Evolutionary conservation across 306 rosid genomes (phyloP).

Genomic region (Cyamopsis tetragonoloba): DNA sequence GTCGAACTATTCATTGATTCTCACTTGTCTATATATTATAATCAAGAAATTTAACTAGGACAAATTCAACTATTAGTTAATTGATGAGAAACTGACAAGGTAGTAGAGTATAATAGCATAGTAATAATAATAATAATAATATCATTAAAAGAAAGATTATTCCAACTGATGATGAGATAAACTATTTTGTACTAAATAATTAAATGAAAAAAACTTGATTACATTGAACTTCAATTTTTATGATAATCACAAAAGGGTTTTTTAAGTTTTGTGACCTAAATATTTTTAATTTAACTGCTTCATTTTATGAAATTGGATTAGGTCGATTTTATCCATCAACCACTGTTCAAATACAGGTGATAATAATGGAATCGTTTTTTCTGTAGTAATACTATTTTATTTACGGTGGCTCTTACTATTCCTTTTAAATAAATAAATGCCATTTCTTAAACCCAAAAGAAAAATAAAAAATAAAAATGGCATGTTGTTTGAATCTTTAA

Average conservation of each 20-base stretch:
- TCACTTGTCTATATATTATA: background rate
- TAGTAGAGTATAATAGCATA: no score
- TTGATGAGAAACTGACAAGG: no score
- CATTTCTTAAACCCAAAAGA: no score
- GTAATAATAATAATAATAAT: background rate
- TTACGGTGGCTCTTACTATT: no score
- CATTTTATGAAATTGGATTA: background rate
- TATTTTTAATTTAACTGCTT: background rate
- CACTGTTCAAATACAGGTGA: background rate
- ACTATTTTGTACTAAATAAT: background rate
- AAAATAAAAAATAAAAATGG: no score
- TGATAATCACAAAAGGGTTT: background rate
- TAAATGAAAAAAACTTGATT: background rate
- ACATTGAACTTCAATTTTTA: background rate
- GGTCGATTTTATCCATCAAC: background rate
- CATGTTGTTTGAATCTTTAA: background rate
- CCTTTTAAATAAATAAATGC: no score
- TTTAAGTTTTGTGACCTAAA: background rate
- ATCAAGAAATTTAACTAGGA: background rate
- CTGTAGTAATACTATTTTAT: no score
- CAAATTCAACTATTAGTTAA: background rate
- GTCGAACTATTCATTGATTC: background rate
- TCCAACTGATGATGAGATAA: background rate
- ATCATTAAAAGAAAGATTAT: background rate
- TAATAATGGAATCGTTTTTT: background rate